These are phyloP conservation scores for Tubosaeta sp. DNA, from an alignment of 768 basidiomycete genomes.

Conservation along the genomic window DNA sequence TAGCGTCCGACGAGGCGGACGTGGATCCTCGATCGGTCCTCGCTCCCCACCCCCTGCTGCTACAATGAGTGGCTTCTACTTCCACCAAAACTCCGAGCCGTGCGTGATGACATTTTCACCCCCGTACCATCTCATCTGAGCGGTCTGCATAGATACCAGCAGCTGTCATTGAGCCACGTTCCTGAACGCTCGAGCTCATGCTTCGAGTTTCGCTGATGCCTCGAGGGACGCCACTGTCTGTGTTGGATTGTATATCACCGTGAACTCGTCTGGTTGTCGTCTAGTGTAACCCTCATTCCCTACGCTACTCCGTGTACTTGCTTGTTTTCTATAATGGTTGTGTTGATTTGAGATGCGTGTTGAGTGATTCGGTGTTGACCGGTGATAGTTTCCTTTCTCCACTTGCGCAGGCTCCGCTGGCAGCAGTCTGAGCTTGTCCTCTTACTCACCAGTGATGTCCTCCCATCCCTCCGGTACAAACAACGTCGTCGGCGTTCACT, in stretches of 20 bases:
- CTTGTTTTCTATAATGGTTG: constrained; percentile 6
- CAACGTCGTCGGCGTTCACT: constrained; percentile 92
- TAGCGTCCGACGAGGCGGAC: constrained; percentile 40
- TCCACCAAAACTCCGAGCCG: constrained; percentile 91
- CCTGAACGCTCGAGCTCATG: constrained; percentile 68
- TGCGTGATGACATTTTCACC: constrained; percentile 40
- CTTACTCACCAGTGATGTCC: constrained; percentile 40
- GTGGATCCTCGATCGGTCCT: constrained; percentile 48
- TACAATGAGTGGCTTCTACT: constrained; percentile 88
- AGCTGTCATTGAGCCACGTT: constrained; percentile 76
- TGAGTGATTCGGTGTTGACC: constrained; percentile 26
- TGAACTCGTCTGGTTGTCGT: constrained; percentile 10
- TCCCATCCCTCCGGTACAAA: constrained; percentile 55
- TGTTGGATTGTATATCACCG: constrained; percentile 12
- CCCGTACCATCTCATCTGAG: constrained; percentile 3
- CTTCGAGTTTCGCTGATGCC: constrained; percentile 78
- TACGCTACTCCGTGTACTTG: constrained; percentile 17
- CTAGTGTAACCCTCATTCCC: constrained; percentile 17
- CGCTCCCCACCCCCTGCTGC: constrained; percentile 49
- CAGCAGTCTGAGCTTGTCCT: constrained; percentile 2
- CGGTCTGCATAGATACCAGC: constrained; percentile 65
- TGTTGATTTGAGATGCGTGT: background rate
- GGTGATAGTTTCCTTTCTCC: constrained; percentile 28
- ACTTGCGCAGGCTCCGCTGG: constrained; percentile 29
- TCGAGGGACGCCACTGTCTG: background rate